Evolutionary conservation across 345 rosid genomes (phyloP), one percentile per base, ranked within the genome.

Genomic region (Euphorbia pulcherrima): DNA sequence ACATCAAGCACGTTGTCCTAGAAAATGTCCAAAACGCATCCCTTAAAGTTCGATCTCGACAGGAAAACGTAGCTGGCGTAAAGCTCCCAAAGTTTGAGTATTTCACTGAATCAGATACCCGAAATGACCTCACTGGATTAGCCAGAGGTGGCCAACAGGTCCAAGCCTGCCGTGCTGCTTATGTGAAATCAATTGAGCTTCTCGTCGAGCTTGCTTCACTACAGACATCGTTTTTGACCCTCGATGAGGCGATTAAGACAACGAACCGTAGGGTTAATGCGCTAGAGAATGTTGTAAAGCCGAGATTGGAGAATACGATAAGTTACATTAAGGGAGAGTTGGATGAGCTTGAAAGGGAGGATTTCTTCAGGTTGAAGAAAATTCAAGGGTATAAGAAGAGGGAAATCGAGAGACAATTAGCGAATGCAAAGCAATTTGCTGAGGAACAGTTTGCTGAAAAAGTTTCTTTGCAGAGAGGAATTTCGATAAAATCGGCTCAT

Each of bases 141-240:
- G 97, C 98, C 65, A 86, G 98, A 78, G 98, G 98, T 64, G 96
- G 97, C 17, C 98, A 92, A 56, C 97, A 92, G 77, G 82, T 90
- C 4, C 97, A 88, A 77, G 88, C 80, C 68, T 92, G 98, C 24
- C 92, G 98, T 72, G 92, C 81, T 44, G 97, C 98, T 50, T 82
- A 90, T 77, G 86, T 88, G 73, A 92, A 90, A 83, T 90, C 86
- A 10, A 90, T 92, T 60, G 96, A 88, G 81, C 89, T 92, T 77
- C 87, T 92, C 0, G 89, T 92, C 24, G 90, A 92, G 85, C 98
- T 92, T 73, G 98, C 98, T 66, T 92, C 93, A 2, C 97, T 90
- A 52, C 98, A 90, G 77, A 90, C 96, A 48, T 92, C 98, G 1
- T 92, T 92, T 75, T 80, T 92, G 72, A 92, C 96, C 0, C 92